Evolutionary conservation across 2,329 filamentous ascomycete genomes (phyloP), one percentile per base, ranked within the genome.

Genomic region (Pseudogymnoascus sp.): DNA sequence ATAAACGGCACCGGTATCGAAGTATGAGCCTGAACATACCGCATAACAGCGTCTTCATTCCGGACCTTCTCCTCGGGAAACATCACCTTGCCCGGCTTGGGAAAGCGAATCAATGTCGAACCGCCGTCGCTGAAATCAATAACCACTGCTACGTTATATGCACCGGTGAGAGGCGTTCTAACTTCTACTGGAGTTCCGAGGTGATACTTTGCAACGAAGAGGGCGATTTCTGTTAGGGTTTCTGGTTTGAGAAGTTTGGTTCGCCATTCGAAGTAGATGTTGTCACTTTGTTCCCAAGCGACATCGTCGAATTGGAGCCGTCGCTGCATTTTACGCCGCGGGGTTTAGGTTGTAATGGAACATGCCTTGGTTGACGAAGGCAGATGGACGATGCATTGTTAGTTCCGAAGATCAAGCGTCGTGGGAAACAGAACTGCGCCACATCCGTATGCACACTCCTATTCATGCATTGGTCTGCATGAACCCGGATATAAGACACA

Each of bases 1-100:
- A 72, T 64, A 2, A 56, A 61, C 5, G 64, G 66, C 25, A 68
- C 65, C 28, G 65, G 66, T 43, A 67, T 63, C 28, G 56, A 18
- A 8, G 66, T 67, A 49, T 49, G 63, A 38, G 65, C 60, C 43
- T 60, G 64, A 36, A 66, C 34, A 28, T 63, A 66, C 34, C 37
- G 62, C 65, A 67, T 65, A 2, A 64, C 37, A 25, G 60, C 63
- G 37, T 63, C 64, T 62, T 67, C 64, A 53, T 63, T 53, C 56
- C 60, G 43, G 16, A 67, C 63, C 63, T 65, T 67, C 60, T 66
- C 64, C 53, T 65, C 64, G 11, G 64, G 63, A 40, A 63, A 61
- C 60, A 62, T 65, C 37, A 65, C 63, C 34, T 63, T 67, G 23
- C 63, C 53, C 9, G 60, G 49, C 40, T 63, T 62, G 11, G 66